Evolutionary conservation across 768 basidiomycete genomes (phyloP), one percentile per base, ranked within the genome.

Genomic region (Russula vinacea): DNA sequence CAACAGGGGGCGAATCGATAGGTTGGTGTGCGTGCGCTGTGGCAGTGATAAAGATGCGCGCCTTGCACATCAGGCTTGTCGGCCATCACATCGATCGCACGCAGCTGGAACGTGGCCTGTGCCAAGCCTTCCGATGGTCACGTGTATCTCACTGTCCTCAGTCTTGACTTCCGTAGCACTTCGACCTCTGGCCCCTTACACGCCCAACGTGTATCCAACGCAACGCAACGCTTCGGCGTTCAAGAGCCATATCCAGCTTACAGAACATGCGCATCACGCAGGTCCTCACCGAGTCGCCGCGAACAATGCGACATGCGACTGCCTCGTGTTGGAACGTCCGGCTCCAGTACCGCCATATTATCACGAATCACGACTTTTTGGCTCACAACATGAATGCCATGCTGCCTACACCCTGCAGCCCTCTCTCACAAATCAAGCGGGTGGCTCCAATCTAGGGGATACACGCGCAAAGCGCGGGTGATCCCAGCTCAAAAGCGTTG

Each of bases 341-440:
- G 55, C 55, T 37, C 33, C 54, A 45, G 32, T 49, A 53, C 26
- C 24, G 45, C 64, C 53, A 47, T 32, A 60, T 56, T 39, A 52
- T 65, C 64, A 61, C 59, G 13, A 61, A 61, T 65, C 64, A 65
- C 64, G 8, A 57, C 45, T 11, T 26, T 53, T 61, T 32, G 39
- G 8, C 58, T 24, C 32, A 22, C 49, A 56, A 29, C 58, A 60
- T 56, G 64, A 65, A 65, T 35, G 58, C 56, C 64, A 65, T 45
- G 64, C 64, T 52, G 64, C 55, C 60, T 65, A 60, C 64, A 33
- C 64, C 64, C 59, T 33, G 64, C 60, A 44, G n/a, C 40, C 55
- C 64, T 24, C 64, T 60, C 64, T 56, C 60, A 51, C 54, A 45
- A 49, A 45, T 22, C 59, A 56, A 56, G 64, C 42, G 55, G 55